Conservation (phyloP, 768 basidiomycete genomes). For the Trametes punicea region DNA sequence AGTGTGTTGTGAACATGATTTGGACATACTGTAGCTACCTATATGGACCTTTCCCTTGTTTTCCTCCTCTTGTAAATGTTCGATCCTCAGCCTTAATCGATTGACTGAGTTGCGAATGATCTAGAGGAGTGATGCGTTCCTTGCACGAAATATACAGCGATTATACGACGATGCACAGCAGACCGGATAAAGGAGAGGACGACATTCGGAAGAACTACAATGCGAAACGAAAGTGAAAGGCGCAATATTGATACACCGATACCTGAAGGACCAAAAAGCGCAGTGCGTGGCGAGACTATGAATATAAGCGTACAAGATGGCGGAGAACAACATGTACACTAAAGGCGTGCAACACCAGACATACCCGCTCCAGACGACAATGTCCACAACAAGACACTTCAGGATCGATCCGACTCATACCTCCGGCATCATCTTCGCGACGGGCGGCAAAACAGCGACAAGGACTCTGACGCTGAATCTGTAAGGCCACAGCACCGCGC, state of each 20-base stretch:
- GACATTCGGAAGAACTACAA: neutral
- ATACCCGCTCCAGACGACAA: no score
- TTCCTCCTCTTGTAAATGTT: no score
- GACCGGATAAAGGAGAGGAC: neutral
- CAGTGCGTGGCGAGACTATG: no score
- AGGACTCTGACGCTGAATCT: slow-evolving; percentile 18
- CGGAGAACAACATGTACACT: no score
- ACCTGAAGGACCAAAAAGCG: no score
- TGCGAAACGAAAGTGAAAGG: neutral
- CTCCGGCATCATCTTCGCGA: slow-evolving; percentile 8
- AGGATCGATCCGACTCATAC: neutral
- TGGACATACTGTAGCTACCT: no score
- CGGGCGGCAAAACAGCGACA: slow-evolving; percentile 18
- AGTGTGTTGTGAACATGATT: neutral
- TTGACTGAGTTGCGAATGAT: neutral
- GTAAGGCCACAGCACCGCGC: slow-evolving; percentile 25
- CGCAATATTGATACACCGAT: no score
- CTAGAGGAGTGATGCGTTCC: neutral
- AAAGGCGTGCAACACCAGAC: no score
- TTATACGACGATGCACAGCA: slow-evolving; percentile 5
- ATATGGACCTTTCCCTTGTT: no score
- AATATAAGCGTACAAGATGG: no score
- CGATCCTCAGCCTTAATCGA: neutral
- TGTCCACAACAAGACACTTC: neutral
- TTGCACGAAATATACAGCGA: neutral